Evolutionary conservation across 1,284 basidiomycete genomes (phyloP).

Genomic region (Leccinum pallidistipes): DNA sequence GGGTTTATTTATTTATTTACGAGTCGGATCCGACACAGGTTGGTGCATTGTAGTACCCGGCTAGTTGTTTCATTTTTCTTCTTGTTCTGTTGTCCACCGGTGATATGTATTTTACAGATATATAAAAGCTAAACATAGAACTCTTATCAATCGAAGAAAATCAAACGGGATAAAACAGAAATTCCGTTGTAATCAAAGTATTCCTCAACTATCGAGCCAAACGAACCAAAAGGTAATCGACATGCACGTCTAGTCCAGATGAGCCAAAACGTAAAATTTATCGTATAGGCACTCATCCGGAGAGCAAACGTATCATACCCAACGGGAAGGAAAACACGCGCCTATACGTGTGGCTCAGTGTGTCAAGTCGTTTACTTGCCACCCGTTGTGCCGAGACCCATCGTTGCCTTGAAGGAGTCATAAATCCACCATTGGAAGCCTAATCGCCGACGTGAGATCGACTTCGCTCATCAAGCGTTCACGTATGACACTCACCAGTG

Average conservation of each 20-base stretch:
- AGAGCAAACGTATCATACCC: constrained; percentile 11
- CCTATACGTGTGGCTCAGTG: neutral
- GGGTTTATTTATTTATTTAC: neutral
- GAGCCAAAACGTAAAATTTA: constrained; percentile 2
- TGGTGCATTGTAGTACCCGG: neutral
- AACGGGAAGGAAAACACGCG: neutral
- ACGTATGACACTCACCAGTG: constrained; percentile 45
- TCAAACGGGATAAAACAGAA: neutral
- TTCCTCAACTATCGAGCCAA: neutral
- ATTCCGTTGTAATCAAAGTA: neutral
- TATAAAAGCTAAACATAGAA: neutral
- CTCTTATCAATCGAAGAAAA: neutral
- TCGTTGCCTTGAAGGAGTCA: constrained; percentile 74
- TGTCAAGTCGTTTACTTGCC: constrained; percentile 58
- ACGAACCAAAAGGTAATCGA: neutral
- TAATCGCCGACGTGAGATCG: constrained; percentile 12
- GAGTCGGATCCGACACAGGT: neutral
- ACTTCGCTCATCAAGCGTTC: neutral
- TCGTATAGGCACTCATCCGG: constrained; percentile 8
- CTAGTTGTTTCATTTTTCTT: neutral
- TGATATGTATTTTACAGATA: neutral
- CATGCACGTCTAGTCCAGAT: constrained; percentile 15
- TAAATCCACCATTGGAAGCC: constrained; percentile 93
- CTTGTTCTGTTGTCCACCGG: neutral
- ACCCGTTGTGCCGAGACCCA: constrained; percentile 83